phyloP scores from a whole-genome alignment of 352 stramenopile genomes.

The Albugo laibachii region DNA sequence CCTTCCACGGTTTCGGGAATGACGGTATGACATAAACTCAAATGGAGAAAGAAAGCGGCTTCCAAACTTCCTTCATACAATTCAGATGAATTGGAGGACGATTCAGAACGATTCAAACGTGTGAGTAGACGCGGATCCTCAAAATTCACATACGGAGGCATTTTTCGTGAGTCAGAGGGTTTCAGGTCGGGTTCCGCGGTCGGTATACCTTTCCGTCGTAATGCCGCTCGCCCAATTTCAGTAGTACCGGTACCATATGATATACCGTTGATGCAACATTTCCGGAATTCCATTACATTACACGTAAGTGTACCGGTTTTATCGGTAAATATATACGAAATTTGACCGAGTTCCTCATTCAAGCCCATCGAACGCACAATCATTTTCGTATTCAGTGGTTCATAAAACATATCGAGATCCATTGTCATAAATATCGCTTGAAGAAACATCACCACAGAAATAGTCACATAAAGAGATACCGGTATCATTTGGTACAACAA shows the following conservation, averaged over 20 bases:
- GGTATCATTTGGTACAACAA: constrained; percentile 92
- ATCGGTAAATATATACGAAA: constrained; percentile 98
- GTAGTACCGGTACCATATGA: constrained; percentile 73
- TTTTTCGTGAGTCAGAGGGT: neutral
- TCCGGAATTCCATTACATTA: constrained; percentile 96
- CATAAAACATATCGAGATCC: constrained; percentile 68
- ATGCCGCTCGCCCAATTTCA: constrained; percentile 90
- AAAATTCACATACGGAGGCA: constrained; percentile 66
- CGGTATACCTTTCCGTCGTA: constrained; percentile 83
- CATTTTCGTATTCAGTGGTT: constrained; percentile 43
- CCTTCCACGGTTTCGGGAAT: constrained; percentile 44
- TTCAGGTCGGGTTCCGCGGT: constrained; percentile 38
- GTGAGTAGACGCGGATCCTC: constrained; percentile 27
- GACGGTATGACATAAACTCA: constrained; percentile 46
- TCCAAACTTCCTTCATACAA: constrained; percentile 5
- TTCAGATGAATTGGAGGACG: neutral
- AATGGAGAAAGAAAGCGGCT: constrained; percentile 33
- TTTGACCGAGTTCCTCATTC: constrained; percentile 86
- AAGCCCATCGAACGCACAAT: constrained; percentile 74
- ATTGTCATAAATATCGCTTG: constrained; percentile 74
- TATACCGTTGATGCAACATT: constrained; percentile 71
- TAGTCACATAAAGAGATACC: constrained; percentile 90
- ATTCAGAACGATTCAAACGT: no score
- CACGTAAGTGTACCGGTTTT: constrained; percentile 97
- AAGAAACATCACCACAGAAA: constrained; percentile 85